These are phyloP conservation scores for Leptomonas seymouri DNA, from an alignment of 208 protist genomes.

Conservation along the genomic window DNA sequence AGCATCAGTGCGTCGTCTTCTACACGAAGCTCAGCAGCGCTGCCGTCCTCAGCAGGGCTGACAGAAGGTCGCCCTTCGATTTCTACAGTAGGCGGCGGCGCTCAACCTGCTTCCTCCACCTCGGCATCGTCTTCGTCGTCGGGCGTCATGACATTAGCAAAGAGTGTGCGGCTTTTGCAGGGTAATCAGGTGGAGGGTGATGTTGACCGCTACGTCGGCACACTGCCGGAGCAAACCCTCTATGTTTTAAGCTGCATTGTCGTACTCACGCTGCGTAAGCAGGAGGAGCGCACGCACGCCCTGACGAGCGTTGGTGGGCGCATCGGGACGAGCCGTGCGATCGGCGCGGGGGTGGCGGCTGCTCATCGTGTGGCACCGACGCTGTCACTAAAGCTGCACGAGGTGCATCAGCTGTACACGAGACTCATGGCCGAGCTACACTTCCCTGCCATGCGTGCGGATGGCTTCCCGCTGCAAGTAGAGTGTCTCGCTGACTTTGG, in stretches of 20 bases:
- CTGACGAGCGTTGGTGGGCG: constrained; percentile 27
- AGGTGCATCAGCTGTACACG: constrained; percentile 71
- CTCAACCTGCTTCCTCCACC: neutral
- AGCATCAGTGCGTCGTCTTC: constrained; percentile 16
- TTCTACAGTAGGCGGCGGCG: neutral
- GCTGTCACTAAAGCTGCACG: constrained; percentile 53
- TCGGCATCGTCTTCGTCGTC: constrained; percentile 3
- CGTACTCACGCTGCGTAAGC: constrained; percentile 56
- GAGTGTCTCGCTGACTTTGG: constrained; percentile 69
- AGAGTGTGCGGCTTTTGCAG: constrained; percentile 48
- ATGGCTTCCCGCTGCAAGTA: constrained; percentile 52
- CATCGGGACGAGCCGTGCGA: constrained; percentile 22
- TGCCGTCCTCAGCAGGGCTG: neutral
- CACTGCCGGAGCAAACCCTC: constrained; percentile 74
- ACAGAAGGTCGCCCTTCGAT: neutral
- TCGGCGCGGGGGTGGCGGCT: constrained; percentile 15
- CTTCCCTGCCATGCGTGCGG: constrained; percentile 69
- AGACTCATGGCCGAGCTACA: constrained; percentile 64
- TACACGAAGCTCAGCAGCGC: constrained; percentile 15
- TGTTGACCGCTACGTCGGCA: constrained; percentile 56
- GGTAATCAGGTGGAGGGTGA: constrained; percentile 53
- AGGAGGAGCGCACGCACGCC: constrained; percentile 40
- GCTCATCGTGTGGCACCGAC: constrained; percentile 9
- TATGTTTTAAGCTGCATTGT: constrained; percentile 82
- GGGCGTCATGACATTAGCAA: constrained; percentile 47